Evolutionary conservation across 441 rosid species (phyloP).

Genomic region (Melastoma candidum): DNA sequence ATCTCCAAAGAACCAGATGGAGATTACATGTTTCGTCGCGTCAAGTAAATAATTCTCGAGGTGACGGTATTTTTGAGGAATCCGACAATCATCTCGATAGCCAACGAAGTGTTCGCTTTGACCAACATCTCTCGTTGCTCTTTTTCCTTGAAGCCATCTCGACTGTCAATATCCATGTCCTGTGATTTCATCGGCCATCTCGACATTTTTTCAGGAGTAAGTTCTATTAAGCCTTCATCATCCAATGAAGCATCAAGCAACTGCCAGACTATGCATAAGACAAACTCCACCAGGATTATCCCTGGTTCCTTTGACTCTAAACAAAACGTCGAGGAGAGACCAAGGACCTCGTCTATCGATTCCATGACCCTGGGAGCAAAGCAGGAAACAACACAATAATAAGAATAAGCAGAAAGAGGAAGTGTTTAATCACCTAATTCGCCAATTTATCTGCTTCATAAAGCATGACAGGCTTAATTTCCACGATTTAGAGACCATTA

Average conservation of each 20-base stretch:
- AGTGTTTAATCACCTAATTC: no score
- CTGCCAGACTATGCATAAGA: constrained; percentile 72
- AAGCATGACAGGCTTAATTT: no score
- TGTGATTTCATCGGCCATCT: constrained; percentile 43
- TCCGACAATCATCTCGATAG: constrained; percentile 70
- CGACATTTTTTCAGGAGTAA: constrained; percentile 46
- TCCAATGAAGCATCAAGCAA: constrained; percentile 90
- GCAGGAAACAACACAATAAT: no score
- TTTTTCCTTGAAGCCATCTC: constrained; percentile 38
- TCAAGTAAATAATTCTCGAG: constrained; percentile 71
- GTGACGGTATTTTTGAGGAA: constrained; percentile 66
- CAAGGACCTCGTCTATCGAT: constrained; percentile 61
- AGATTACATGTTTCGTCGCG: constrained; percentile 67
- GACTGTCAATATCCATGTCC: constrained; percentile 62
- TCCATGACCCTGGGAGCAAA: constrained; percentile 65
- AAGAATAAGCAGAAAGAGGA: no score
- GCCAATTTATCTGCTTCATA: no score
- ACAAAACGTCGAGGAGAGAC: constrained; percentile 74
- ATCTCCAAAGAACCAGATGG: constrained; percentile 5
- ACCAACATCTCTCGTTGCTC: constrained; percentile 41
- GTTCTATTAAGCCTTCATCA: constrained; percentile 82
- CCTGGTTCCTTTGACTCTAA: constrained; percentile 55
- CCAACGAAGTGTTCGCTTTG: constrained; percentile 60
- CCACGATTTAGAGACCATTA: no score
- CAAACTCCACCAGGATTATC: constrained; percentile 57